Percentiles rank a stretch among this genome's conserved stretches.
Conservation (phyloP, 148 eudicot species). For the Vaccinium vitisidaea region DNA sequence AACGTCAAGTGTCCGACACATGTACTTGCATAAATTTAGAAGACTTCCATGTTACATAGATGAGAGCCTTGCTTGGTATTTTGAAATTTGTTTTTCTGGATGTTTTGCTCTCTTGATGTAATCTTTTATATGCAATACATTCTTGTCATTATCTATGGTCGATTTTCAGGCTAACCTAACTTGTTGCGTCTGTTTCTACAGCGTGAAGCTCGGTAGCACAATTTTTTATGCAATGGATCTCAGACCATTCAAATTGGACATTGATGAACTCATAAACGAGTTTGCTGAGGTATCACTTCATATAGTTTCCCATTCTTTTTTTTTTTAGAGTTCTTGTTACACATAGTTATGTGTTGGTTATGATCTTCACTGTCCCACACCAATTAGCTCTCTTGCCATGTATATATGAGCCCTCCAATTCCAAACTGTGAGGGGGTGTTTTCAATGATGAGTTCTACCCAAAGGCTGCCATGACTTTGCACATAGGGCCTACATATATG, state of each 20-base stretch:
- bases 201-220: neutral
- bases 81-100: neutral
- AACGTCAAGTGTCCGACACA: neutral
- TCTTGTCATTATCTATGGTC: neutral
- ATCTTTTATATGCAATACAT: neutral
- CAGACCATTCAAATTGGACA: slow-evolving; percentile 59
- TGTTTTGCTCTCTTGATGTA: neutral
- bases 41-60: neutral
- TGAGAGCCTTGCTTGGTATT: neutral
- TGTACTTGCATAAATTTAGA: no score
- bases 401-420: neutral
- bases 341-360: neutral
- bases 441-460: neutral
- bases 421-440: neutral
- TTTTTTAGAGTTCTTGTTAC: neutral
- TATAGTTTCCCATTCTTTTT: neutral
- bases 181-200: neutral
- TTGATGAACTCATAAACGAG: slow-evolving; percentile 72
- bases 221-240: slow-evolving; percentile 39
- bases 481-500: neutral
- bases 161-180: neutral
- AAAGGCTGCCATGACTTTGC: neutral
- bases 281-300: slow-evolving; percentile 26
- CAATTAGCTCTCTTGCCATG: neutral
- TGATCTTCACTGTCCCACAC: neutral